Evolutionary conservation across 108 stramenopile genomes (phyloP).

Genomic region (Nannochloropsis gaditana): DNA sequence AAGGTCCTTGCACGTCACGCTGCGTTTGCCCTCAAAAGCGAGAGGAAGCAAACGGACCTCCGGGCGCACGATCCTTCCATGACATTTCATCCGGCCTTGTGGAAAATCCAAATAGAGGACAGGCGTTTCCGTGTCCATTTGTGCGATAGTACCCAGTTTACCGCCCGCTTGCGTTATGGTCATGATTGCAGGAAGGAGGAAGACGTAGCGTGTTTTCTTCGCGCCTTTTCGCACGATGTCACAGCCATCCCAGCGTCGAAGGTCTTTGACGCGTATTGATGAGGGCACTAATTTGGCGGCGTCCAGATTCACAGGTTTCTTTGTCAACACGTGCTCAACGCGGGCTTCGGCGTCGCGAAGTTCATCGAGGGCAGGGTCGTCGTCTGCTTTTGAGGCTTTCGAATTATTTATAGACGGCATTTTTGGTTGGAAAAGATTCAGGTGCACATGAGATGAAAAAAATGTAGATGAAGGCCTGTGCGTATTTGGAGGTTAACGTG

Average conservation of each 20-base stretch:
- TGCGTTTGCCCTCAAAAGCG: not conserved
- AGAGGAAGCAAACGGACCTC: not conserved
- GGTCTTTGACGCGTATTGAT: not conserved
- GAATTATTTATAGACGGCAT: not conserved
- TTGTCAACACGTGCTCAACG: not conserved
- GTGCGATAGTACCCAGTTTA: not conserved
- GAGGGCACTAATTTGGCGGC: not conserved
- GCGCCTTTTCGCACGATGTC: constrained; percentile 5
- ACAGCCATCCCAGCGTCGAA: not conserved
- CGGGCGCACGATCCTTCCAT: not conserved
- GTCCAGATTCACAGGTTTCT: not conserved
- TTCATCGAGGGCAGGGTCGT: not conserved
- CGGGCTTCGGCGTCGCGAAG: not conserved
- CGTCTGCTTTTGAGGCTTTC: not conserved
- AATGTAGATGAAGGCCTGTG: too few species aligned
- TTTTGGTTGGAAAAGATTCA: too few species aligned
- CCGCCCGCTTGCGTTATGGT: not conserved
- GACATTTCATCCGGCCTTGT: constrained; percentile 4
- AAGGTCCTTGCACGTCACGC: constrained; percentile 9
- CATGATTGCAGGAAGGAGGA: not conserved
- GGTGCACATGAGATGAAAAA: too few species aligned
- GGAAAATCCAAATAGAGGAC: not conserved
- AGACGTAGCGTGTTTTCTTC: not conserved
- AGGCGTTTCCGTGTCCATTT: not conserved
- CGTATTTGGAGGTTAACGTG: too few species aligned